Conservation (phyloP, 2,329 filamentous ascomycete genomes). For the Orbilia blumenaviensis region DNA sequence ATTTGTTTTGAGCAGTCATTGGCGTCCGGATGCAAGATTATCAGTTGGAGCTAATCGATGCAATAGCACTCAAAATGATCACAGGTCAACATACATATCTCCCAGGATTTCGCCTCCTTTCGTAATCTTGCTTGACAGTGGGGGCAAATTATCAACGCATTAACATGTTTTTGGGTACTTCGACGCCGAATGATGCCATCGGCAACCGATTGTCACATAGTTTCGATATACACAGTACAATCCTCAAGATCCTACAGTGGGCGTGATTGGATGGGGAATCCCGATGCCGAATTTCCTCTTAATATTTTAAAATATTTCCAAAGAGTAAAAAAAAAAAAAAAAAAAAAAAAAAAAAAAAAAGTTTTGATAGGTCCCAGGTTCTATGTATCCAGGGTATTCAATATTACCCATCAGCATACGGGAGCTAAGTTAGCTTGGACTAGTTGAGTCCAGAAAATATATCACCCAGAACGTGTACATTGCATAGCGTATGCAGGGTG, state of each 20-base stretch:
- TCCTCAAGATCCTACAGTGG: not conserved
- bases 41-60: slow-evolving; percentile 25
- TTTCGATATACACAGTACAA: not conserved
- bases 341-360: too few species aligned
- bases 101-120: slow-evolving; percentile 12
- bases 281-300: slow-evolving; percentile 7
- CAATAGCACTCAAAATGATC: slow-evolving; percentile 1
- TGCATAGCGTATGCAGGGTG: slow-evolving; percentile 18
- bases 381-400: not conserved
- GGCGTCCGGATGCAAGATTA: slow-evolving; percentile 16
- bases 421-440: slow-evolving; percentile 32
- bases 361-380: too few species aligned
- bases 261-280: slow-evolving; percentile 24
- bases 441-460: slow-evolving; percentile 5
- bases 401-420: slow-evolving; percentile 20
- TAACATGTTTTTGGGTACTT: slow-evolving; percentile 20
- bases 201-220: slow-evolving; percentile 10
- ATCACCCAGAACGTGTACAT: slow-evolving; percentile 26
- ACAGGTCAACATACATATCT: slow-evolving; percentile 4
- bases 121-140: not conserved
- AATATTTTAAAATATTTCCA: not conserved
- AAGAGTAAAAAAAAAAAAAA: too few species aligned
- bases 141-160: not conserved
- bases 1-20: slow-evolving; percentile 21
- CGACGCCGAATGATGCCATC: slow-evolving; percentile 38